A percentile compares a stretch with the other conserved stretches of the same genome.
These are phyloP conservation scores for Beta macrorhiza DNA, from an alignment of 179 eudicot genomes.

Conservation along the genomic window DNA sequence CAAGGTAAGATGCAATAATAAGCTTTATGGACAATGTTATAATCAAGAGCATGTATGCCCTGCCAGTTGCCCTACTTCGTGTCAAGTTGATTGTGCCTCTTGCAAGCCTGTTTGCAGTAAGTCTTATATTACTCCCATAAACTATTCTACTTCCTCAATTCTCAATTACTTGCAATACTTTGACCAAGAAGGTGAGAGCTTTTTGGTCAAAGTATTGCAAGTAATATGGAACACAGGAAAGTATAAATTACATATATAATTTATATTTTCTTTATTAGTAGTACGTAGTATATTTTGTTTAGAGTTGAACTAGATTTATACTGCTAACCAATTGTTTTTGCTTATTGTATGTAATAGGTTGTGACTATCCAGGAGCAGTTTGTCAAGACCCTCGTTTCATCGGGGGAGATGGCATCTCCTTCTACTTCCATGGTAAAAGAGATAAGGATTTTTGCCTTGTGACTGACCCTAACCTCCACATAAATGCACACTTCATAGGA, in stretches of 20 bases:
- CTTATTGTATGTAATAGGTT: conserved; percentile 26
- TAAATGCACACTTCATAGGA: conserved; percentile 61
- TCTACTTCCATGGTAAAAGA: conserved; percentile 59
- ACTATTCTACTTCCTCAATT: too few species aligned
- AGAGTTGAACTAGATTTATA: background rate
- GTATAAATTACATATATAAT: too few species aligned
- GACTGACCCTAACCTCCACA: conserved; percentile 50
- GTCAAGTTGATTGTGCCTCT: conserved; percentile 40
- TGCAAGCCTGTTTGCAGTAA: conserved; percentile 50
- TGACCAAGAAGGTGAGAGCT: too few species aligned
- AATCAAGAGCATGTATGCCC: conserved; percentile 39
- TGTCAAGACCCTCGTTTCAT: conserved; percentile 56
- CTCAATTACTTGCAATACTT: too few species aligned
- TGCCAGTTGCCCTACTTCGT: conserved; percentile 40
- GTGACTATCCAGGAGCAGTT: conserved; percentile 50
- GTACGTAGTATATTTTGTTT: too few species aligned
- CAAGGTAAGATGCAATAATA: conserved; percentile 38
- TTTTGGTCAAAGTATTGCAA: too few species aligned
- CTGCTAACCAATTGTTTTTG: background rate
- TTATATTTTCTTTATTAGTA: too few species aligned
- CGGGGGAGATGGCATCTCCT: conserved; percentile 47
- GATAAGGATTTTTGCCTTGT: conserved; percentile 51
- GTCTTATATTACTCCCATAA: background rate
- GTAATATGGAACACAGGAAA: too few species aligned
- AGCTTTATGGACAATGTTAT: conserved; percentile 34